phyloP scores from a whole-genome alignment of 176 grass and related monocot species.

The Musa acuminata region DNA sequence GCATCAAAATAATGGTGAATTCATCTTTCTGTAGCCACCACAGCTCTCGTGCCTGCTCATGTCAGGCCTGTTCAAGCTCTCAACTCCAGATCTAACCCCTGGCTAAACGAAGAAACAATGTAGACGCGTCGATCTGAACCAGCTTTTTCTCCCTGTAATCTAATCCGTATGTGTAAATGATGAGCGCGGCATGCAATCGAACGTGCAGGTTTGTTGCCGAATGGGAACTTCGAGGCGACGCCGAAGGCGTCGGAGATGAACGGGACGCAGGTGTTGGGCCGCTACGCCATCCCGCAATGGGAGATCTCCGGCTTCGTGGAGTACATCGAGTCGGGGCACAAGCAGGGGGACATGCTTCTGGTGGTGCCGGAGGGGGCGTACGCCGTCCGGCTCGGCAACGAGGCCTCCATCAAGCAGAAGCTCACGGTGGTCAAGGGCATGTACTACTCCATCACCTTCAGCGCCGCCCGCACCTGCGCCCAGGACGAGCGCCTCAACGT shows the following conservation, averaged over 20 bases:
- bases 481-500: constrained; percentile 74
- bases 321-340: constrained; percentile 90
- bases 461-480: constrained; percentile 83
- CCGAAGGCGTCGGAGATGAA: constrained; percentile 51
- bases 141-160: too few relatives aligned
- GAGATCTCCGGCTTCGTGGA: constrained; percentile 68
- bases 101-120: too few relatives aligned
- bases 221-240: constrained; percentile 75
- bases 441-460: constrained; percentile 89
- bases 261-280: constrained; percentile 54
- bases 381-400: constrained; percentile 83
- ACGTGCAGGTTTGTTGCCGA: constrained; percentile 58
- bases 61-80: too few relatives aligned
- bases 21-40: too few relatives aligned
- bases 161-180: too few relatives aligned
- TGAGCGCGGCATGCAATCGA: too few relatives aligned
- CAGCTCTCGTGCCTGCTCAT: too few relatives aligned
- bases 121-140: too few relatives aligned
- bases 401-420: constrained; percentile 65
- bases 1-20: too few relatives aligned
- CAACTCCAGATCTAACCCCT: too few relatives aligned
- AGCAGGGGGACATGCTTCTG: constrained; percentile 93
- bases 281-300: constrained; percentile 48
- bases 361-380: constrained; percentile 72
- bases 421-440: constrained; percentile 33